Base-by-base conservation (phyloP, 1,139 yeast species). In the Taphrina pruni region DNA sequence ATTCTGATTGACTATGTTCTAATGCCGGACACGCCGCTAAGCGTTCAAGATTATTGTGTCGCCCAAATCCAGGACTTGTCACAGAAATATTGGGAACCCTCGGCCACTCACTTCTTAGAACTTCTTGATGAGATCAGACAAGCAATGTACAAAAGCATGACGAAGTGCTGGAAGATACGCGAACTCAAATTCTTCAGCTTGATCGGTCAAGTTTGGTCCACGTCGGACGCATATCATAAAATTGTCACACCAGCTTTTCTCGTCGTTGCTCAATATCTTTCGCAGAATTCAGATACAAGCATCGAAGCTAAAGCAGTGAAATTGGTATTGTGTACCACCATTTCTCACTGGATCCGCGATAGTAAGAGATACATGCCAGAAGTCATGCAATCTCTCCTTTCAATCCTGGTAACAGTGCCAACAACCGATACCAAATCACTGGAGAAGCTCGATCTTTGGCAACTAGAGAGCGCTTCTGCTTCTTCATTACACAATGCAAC, bases 141-240 rank as follows among this genome's bases (percentile, higher is more conserved):
- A 4, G 81, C 83, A 55, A 77, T 87, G 11, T 64, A 64, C 61
- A 76, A 76, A 54, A 80, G 79, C 14, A 81, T 88, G 14, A 20
- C 55, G 21, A 20, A 35, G 38, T n/a, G 48, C 48, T 64, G 67
- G 57, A 72, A 55, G 14, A 43, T 69, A 8, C 72, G 72, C 1
- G 66, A 57, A 39, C 78, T 92, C 71, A 79, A 90, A 6, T 84
- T 88, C 71, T 90, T 88, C 75, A 83, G 87, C 0, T 76, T 91
- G 32, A 82, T 92, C 71, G 97, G 97, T 9, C 81, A 84, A 69
- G 77, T 93, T 11, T 95, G 89, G 76, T 92, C 99, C 0, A 90
- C 97, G 0, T 94, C 99, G 0, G 99, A 95, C 81, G 95, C 92
- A 76, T 94, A 90, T 78, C 98, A 95, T 81, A 83, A 91, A 72